Base-by-base conservation (phyloP, 116 monocot species). In the Iris pallida region DNA sequence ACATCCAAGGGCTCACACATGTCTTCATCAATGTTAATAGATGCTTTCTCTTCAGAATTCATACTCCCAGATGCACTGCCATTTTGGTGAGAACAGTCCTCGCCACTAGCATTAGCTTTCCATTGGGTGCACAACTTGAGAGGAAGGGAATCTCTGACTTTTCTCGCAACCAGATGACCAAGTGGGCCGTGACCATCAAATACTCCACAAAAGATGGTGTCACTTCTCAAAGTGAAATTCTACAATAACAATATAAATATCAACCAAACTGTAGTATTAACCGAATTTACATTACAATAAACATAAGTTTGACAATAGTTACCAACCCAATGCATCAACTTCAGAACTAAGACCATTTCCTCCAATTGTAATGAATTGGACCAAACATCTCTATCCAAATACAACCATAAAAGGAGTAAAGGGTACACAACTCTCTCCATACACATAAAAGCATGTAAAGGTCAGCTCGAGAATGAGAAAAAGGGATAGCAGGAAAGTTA, bases 111-210 rank as follows among this genome's bases (percentile, higher is more conserved):
- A 63, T 55, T 71, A 58, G 53, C 72, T 68, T 66, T 82, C 85
- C 83, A 90, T 63, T 88, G 72, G 9, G 65, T 63, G 16, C 59
- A 69, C 46, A 95, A 62, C 74, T 90, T 95, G 4, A 86, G 57
- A 68, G 95, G 95, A 71, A 95, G 88, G 45, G 76, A 68, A 76
- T 91, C 86, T 80, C 95, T 88, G 47, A 95, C 91, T 85, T 85
- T 95, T 71, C 54, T 90, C 1, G 95, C 91, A 68, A 95, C 88
- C 73, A 91, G 65, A 65, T 95, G 95, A 30, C 95, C 94, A 57
- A 70, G 82, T 55, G 88, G 90, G 43, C 94, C 94, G 54, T 95
- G 94, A 20, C 95, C 95, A 80, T 95, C 94, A 73, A 94, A 94
- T 11, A 94, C 83, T 70, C 94, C 94, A 53, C 94, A 94, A 53